These are phyloP conservation scores for Aspergillus clavatus DNA, from an alignment of 2,329 filamentous ascomycete genomes.

Conservation along the genomic window DNA sequence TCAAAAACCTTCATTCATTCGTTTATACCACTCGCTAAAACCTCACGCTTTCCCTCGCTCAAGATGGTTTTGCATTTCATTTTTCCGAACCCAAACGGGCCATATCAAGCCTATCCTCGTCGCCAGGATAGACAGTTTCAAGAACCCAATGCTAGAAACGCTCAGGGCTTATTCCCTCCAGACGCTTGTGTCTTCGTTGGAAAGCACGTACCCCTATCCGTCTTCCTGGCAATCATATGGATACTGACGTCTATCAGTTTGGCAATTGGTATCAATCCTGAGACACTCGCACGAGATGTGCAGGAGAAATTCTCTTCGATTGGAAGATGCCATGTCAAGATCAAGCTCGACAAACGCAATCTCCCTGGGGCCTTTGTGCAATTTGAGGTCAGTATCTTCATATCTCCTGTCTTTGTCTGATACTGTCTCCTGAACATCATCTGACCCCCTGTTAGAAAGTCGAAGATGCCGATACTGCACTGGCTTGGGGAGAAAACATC, in stretches of 20 bases:
- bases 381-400: conserved; percentile 32
- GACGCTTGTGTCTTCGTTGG: conserved; percentile 37
- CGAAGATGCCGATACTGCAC: conserved; percentile 25
- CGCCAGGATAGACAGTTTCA: conserved; percentile 27
- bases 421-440: conserved; percentile 1
- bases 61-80: not conserved
- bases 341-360: conserved; percentile 30
- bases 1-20: too few species aligned
- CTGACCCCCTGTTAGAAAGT: conserved; percentile 16
- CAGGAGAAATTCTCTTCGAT: conserved; percentile 26
- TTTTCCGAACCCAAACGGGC: not conserved
- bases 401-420: too few species aligned
- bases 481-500: conserved; percentile 7
- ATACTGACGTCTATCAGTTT: conserved; percentile 21
- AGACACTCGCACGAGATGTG: conserved; percentile 28
- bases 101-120: conserved; percentile 3
- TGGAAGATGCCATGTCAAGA: conserved; percentile 34
- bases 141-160: conserved; percentile 27
- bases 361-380: conserved; percentile 38
- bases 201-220: conserved; percentile 27
- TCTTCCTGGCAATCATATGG: not conserved
- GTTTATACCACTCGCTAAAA: not conserved
- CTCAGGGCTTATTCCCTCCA: conserved; percentile 35
- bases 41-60: not conserved
- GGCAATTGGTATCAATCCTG: conserved; percentile 20